Evolutionary conservation across 148 eudicot species (phyloP).

Genomic region (Euryodendron excelsum): DNA sequence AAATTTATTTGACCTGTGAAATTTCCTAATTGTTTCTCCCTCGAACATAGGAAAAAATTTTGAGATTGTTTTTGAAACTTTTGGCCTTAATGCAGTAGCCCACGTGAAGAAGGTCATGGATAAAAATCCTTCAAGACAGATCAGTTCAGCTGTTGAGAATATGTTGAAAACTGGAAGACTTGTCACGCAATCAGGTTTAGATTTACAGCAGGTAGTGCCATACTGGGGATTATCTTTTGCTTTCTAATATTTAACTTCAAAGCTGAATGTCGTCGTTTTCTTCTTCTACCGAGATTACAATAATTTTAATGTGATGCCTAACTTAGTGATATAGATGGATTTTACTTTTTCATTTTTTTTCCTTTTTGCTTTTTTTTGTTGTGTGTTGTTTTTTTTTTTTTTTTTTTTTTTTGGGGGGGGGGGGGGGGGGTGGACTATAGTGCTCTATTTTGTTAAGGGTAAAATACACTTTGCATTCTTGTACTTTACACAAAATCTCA

Average conservation of each 20-base stretch:
- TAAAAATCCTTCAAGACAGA: constrained; percentile 51
- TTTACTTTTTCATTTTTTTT: background rate
- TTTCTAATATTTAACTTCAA: background rate
- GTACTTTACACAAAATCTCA: too few species aligned
- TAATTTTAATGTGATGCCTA: background rate
- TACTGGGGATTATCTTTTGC: constrained; percentile 6
- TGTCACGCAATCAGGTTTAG: constrained; percentile 60
- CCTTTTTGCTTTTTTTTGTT: too few species aligned
- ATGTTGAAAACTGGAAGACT: constrained; percentile 87
- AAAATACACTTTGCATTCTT: too few species aligned
- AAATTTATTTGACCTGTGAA: background rate
- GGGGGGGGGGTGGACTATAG: too few species aligned
- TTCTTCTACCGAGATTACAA: background rate
- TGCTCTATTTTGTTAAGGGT: too few species aligned
- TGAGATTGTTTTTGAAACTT: constrained; percentile 12
- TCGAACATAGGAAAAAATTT: background rate
- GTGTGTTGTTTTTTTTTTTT: too few species aligned
- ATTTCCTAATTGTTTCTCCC: background rate
- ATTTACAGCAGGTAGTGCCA: constrained; percentile 76
- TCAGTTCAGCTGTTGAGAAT: constrained; percentile 66
- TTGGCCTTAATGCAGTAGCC: constrained; percentile 43
- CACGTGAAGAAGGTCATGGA: constrained; percentile 62
- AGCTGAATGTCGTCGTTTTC: background rate
- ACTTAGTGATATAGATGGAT: background rate
- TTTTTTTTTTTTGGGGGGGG: too few species aligned